phyloP scores from a whole-genome alignment of 345 rosid species.

The Aquilaria malaccensis region DNA sequence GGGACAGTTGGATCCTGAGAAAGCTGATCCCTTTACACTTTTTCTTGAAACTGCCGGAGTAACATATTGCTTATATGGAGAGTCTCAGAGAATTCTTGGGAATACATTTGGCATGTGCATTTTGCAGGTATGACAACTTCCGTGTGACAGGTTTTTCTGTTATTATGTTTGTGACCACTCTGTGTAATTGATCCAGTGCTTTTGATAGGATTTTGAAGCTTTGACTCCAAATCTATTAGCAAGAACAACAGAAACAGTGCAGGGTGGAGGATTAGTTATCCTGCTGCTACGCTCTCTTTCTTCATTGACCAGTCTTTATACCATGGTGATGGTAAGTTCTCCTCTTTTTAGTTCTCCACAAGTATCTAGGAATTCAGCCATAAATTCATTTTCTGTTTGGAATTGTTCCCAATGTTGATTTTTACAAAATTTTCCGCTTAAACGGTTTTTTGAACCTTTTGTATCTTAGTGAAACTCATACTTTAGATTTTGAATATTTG shows the following conservation, averaged over 20 bases:
- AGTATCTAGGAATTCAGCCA: too few relatives aligned
- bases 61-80: slow-evolving; percentile 88
- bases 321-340: slow-evolving; percentile 90
- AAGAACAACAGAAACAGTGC: slow-evolving; percentile 94
- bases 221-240: slow-evolving; percentile 93
- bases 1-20: slow-evolving; percentile 87
- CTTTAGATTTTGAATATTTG: too few relatives aligned
- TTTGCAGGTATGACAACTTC: slow-evolving; percentile 55
- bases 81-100: slow-evolving; percentile 82
- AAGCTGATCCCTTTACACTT: slow-evolving; percentile 85
- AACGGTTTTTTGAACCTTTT: too few relatives aligned
- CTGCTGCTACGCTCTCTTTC: slow-evolving; percentile 74
- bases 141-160: neutral
- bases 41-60: slow-evolving; percentile 80
- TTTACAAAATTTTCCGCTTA: too few relatives aligned
- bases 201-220: slow-evolving; percentile 89
- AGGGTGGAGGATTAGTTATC: slow-evolving; percentile 89
- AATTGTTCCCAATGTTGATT: too few relatives aligned
- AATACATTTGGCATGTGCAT: slow-evolving; percentile 97
- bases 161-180: neutral
- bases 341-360: neutral
- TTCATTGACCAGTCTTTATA: slow-evolving; percentile 79
- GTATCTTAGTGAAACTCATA: too few relatives aligned
- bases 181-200: slow-evolving; percentile 8
- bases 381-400: too few relatives aligned